phyloP scores from a whole-genome alignment of 257 asterid species.

The Salvia splendens region DNA sequence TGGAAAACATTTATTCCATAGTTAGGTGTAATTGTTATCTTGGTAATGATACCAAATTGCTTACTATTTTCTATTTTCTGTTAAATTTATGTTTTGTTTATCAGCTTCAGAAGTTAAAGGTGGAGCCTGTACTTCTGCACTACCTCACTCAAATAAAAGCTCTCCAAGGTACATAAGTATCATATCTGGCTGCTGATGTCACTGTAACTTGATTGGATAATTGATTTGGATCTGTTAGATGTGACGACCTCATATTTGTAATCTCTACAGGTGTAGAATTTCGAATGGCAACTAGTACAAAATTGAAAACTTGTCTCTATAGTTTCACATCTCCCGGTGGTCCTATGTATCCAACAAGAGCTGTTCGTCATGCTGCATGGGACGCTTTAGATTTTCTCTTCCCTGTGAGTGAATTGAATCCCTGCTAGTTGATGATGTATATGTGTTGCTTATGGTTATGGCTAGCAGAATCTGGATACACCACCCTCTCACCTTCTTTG shows the following conservation, averaged over 20 bases:
- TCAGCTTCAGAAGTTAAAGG: constrained; percentile 93
- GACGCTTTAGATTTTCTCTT: constrained; percentile 80
- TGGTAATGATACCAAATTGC: constrained; percentile 38
- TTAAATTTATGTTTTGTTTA: constrained; percentile 32
- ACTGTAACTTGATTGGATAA: neutral
- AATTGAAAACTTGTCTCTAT: constrained; percentile 86
- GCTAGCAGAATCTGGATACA: neutral
- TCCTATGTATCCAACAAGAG: constrained; percentile 96
- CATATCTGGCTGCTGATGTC: constrained; percentile 17
- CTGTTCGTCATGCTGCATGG: constrained; percentile 99
- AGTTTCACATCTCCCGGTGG: constrained; percentile 99
- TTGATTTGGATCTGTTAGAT: neutral
- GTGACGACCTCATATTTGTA: constrained; percentile 7
- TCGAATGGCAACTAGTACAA: constrained; percentile 85
- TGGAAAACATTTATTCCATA: neutral
- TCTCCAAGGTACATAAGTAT: constrained; percentile 67
- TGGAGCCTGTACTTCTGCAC: constrained; percentile 94
- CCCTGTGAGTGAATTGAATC: constrained; percentile 63
- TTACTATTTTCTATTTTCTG: neutral
- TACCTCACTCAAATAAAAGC: constrained; percentile 76
- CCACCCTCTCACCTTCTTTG: neutral
- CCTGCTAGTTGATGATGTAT: constrained; percentile 15
- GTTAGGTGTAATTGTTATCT: constrained; percentile 34
- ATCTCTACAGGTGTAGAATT: constrained; percentile 71
- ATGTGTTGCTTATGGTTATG: constrained; percentile 19